Conservation (phyloP, 257 asterid species). For the Cynanchum wilfordii region DNA sequence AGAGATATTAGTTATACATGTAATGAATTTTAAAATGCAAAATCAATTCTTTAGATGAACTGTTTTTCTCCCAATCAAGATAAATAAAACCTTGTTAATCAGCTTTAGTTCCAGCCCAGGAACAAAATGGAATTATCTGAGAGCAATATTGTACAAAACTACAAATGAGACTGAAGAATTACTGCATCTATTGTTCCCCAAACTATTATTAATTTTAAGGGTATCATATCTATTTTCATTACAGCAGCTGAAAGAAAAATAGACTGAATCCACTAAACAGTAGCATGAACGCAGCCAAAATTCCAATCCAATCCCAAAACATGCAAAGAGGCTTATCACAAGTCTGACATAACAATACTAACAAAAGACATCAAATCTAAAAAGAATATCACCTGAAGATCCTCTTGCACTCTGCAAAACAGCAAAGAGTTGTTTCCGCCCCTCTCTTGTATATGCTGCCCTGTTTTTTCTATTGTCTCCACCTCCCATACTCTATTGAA, state of each 20-base stretch:
- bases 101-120: neutral
- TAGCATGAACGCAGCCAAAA: neutral
- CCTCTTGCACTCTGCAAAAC: conserved; percentile 98
- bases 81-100: conserved; percentile 1
- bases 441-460: conserved; percentile 91
- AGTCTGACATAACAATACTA: conserved; percentile 17
- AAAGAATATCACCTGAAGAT: conserved; percentile 70
- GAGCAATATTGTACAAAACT: neutral
- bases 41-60: neutral
- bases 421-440: conserved; percentile 94
- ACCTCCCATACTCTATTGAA: conserved; percentile 60
- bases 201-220: neutral
- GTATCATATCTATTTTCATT: neutral
- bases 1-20: neutral
- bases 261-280: neutral
- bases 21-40: neutral
- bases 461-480: conserved; percentile 80
- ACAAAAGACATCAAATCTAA: neutral
- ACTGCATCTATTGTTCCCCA: neutral
- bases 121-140: neutral
- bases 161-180: neutral
- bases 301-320: conserved; percentile 18
- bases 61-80: neutral
- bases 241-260: neutral
- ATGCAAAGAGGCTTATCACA: neutral